phyloP scores from a whole-genome alignment of 1,284 basidiomycete species.

The Porodaedalea pini region DNA sequence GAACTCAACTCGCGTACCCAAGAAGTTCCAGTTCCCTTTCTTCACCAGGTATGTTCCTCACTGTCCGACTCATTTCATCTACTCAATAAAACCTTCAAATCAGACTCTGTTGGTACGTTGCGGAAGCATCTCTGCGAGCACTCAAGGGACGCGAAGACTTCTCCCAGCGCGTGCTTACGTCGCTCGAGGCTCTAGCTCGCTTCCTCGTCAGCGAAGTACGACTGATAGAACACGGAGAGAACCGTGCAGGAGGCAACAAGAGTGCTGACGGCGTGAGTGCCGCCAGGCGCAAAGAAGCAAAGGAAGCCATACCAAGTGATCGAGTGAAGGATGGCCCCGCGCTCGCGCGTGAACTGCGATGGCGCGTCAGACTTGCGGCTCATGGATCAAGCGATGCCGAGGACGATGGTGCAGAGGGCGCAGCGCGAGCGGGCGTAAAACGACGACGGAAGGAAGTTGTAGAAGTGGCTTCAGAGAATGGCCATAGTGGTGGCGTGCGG shows the following conservation, averaged over 20 bases:
- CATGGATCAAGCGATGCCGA: conserved; percentile 73
- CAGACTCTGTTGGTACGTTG: conserved; percentile 89
- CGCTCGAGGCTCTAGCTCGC: conserved; percentile 64
- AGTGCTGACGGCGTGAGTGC: conserved; percentile 18
- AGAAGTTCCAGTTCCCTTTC: conserved; percentile 90
- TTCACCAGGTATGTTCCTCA: conserved; percentile 63
- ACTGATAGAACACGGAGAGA: conserved; percentile 61
- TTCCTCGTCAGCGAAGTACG: conserved; percentile 79
- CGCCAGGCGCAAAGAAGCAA: conserved; percentile 58
- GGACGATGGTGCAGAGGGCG: conserved; percentile 29
- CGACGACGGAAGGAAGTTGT: background rate
- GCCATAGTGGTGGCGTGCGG: background rate
- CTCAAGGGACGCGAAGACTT: conserved; percentile 64
- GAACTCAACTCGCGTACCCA: conserved; percentile 87
- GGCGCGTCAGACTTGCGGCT: conserved; percentile 66
- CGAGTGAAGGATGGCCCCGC: conserved; percentile 74
- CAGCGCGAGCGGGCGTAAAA: background rate
- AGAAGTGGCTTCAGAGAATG: conserved; percentile 11
- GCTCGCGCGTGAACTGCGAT: conserved; percentile 77
- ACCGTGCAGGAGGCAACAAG: conserved; percentile 35
- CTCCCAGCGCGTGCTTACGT: conserved; percentile 62
- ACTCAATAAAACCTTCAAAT: conserved; percentile 1
- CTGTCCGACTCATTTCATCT: conserved; percentile 25
- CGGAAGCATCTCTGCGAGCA: conserved; percentile 71
- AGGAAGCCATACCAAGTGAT: conserved; percentile 76